A percentile compares a stretch with the other conserved stretches of the same genome.
These are phyloP conservation scores for Filobasidium uniguttulatum DNA, from an alignment of 1,284 basidiomycete genomes.

Conservation along the genomic window DNA sequence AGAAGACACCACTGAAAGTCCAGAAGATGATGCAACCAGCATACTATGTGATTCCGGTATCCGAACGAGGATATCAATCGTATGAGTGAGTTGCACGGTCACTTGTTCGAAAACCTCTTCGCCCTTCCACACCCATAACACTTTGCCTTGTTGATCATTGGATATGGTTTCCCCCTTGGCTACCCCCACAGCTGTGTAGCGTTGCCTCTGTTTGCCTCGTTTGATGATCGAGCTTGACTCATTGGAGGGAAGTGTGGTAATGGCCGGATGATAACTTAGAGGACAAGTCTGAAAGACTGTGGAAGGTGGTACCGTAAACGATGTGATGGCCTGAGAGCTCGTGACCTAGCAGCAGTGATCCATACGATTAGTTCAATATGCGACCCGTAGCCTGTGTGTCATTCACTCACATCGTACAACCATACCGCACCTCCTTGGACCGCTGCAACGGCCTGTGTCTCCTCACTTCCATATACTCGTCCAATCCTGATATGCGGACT, in stretches of 20 bases:
- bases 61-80: constrained; percentile 3
- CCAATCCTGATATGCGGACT: constrained; percentile 21
- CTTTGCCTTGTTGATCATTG: constrained; percentile 18
- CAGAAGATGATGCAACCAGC: constrained; percentile 8
- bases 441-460: constrained; percentile 28
- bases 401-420: constrained; percentile 35
- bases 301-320: constrained; percentile 33
- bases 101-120: constrained; percentile 23
- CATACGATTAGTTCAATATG: neutral
- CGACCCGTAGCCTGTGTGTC: no score
- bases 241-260: neutral
- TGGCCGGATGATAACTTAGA: constrained; percentile 22
- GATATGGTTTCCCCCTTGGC: constrained; percentile 18
- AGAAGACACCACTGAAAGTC: constrained; percentile 8
- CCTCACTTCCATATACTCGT: constrained; percentile 25
- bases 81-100: constrained; percentile 9
- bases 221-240: neutral
- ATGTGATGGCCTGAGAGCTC: constrained; percentile 29
- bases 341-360: constrained; percentile 21
- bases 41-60: constrained; percentile 8
- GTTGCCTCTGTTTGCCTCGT: constrained; percentile 6
- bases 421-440: constrained; percentile 37
- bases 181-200: constrained; percentile 26
- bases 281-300: constrained; percentile 29
- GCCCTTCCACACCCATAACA: constrained; percentile 29